Conservation (phyloP, 2,329 filamentous ascomycete genomes). For the Aspergillus neotritici region DNA sequence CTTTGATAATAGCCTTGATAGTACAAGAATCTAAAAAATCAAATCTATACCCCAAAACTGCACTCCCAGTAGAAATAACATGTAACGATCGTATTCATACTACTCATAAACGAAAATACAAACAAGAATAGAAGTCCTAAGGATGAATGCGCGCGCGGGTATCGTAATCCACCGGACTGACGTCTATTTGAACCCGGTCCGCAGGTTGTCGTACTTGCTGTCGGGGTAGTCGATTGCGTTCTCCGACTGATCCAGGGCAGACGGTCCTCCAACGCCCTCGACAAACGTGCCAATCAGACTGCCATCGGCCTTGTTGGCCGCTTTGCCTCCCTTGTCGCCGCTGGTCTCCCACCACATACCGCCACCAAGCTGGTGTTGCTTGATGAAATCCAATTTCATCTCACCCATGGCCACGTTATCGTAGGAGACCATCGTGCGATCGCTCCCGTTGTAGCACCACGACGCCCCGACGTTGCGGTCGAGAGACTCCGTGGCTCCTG, state of each 20-base stretch:
- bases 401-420: constrained; percentile 56
- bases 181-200: constrained; percentile 21
- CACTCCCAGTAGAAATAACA: constrained; percentile 4
- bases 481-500: constrained; percentile 58
- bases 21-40: constrained; percentile 13
- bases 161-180: constrained; percentile 1
- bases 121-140: background rate
- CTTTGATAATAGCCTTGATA: constrained; percentile 10
- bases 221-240: constrained; percentile 37
- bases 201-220: constrained; percentile 38
- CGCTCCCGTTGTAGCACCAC: constrained; percentile 66
- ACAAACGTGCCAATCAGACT: constrained; percentile 62
- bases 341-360: constrained; percentile 96
- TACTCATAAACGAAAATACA: background rate
- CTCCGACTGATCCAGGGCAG: constrained; percentile 29
- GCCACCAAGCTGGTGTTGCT: constrained; percentile 64
- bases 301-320: constrained; percentile 33
- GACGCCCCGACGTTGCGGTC: constrained; percentile 63
- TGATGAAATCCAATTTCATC: constrained; percentile 67
- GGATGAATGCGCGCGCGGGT: background rate
- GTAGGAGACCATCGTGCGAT: constrained; percentile 69
- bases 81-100: constrained; percentile 3
- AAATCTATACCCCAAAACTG: constrained; percentile 4
- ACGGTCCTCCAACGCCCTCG: constrained; percentile 30
- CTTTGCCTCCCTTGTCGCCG: constrained; percentile 60